Conservation (phyloP, 345 rosid species). For the Corchorus capsularis region DNA sequence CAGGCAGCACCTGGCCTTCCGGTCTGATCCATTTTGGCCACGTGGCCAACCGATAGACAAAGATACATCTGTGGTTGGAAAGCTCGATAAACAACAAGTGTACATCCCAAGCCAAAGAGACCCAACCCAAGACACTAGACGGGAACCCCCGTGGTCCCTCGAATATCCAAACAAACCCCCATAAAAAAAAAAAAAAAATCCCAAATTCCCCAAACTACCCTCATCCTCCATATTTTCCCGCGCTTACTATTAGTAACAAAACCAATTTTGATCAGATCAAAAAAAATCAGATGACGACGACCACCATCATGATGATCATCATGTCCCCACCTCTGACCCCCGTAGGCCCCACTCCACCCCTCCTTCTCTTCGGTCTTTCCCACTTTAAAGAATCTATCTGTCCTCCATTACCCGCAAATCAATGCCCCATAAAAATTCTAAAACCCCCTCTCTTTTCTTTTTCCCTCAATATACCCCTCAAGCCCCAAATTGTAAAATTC, state of each 20-base stretch:
- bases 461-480: background rate
- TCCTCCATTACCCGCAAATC: conserved; percentile 69
- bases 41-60: background rate
- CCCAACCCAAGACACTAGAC: no score
- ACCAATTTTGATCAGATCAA: conserved; percentile 1
- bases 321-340: conserved; percentile 7
- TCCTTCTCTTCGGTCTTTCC: background rate
- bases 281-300: conserved; percentile 26
- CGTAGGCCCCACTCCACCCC: conserved; percentile 21
- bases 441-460: background rate
- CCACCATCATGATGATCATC: conserved; percentile 24
- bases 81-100: background rate
- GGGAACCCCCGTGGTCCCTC: conserved; percentile 2
- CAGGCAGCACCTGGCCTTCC: background rate
- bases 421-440: conserved; percentile 28
- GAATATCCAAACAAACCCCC: background rate
- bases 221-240: conserved; percentile 19
- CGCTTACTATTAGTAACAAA: conserved; percentile 23
- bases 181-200: background rate
- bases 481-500: background rate
- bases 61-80: background rate
- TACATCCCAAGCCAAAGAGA: background rate
- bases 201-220: conserved; percentile 14
- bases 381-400: conserved; percentile 49
- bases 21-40: background rate